A percentile compares a stretch with the other conserved stretches of the same genome.
phyloP scores from a whole-genome alignment of 2,329 filamentous ascomycete species.

The Cercospora sp. region DNA sequence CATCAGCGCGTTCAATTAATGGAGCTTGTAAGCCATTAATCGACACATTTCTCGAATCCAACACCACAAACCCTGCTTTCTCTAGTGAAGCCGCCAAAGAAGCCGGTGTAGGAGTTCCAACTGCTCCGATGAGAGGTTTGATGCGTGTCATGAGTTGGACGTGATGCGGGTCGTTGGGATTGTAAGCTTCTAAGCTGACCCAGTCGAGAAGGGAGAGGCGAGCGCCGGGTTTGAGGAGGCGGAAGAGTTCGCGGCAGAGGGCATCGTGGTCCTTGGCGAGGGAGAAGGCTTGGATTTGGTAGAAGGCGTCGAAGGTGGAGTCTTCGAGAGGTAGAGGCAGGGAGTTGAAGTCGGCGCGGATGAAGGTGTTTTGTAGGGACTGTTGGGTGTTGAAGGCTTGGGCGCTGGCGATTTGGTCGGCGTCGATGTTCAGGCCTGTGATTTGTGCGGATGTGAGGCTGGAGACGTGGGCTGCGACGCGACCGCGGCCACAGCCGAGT shows the following conservation, averaged over 20 bases:
- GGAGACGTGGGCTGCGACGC: constrained; percentile 35
- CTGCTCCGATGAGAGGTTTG: constrained; percentile 36
- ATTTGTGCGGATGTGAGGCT: constrained; percentile 31
- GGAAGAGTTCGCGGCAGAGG: constrained; percentile 30
- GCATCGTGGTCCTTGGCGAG: constrained; percentile 31
- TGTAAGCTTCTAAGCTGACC: constrained; percentile 32
- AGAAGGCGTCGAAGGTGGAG: constrained; percentile 35
- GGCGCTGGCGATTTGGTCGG: constrained; percentile 33
- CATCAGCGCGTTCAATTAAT: constrained; percentile 32
- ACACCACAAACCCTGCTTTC: constrained; percentile 30
- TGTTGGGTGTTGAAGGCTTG: constrained; percentile 28
- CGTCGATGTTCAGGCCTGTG: constrained; percentile 36
- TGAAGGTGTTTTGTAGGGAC: constrained; percentile 29
- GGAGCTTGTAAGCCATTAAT: constrained; percentile 34
- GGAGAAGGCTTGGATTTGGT: constrained; percentile 37
- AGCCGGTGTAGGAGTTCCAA: constrained; percentile 34
- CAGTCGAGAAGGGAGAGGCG: constrained; percentile 34
- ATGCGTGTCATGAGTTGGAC: constrained; percentile 30
- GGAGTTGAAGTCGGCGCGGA: constrained; percentile 34
- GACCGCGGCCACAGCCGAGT: constrained; percentile 35
- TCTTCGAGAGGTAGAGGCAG: constrained; percentile 32
- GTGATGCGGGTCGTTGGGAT: constrained; percentile 29
- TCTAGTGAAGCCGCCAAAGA: constrained; percentile 27
- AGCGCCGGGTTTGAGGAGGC: constrained; percentile 34
- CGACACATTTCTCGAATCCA: constrained; percentile 29